Evolutionary conservation across 495 filamentous ascomycete species (phyloP).

Genomic region (Aspergillus wentii): DNA sequence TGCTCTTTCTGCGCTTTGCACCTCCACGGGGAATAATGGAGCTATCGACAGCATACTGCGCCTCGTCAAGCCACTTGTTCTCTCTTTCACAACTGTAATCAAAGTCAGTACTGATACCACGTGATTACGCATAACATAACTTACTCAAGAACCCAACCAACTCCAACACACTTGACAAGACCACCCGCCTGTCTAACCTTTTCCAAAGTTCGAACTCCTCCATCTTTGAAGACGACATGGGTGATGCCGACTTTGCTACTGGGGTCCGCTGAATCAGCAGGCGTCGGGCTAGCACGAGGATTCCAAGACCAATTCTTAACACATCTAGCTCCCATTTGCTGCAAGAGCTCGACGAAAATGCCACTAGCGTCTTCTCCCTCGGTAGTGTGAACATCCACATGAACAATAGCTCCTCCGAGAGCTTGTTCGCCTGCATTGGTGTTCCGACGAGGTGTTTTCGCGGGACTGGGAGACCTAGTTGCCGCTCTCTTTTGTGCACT

Average conservation of each 20-base stretch:
- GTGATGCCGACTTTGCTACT: conserved; percentile 68
- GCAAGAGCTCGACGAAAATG: conserved; percentile 77
- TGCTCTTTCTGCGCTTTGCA: conserved; percentile 76
- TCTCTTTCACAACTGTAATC: conserved; percentile 68
- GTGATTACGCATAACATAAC: conserved; percentile 13
- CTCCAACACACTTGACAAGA: conserved; percentile 76
- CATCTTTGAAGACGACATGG: conserved; percentile 94
- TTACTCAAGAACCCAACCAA: conserved; percentile 85
- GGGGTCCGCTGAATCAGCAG: conserved; percentile 17
- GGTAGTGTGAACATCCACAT: conserved; percentile 87
- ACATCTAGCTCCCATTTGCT: conserved; percentile 80
- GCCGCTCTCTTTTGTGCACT: background rate
- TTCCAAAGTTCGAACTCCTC: conserved; percentile 77
- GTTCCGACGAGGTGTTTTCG: conserved; percentile 26
- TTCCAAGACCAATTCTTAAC: conserved; percentile 87
- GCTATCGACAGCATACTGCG: conserved; percentile 66
- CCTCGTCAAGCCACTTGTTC: conserved; percentile 68
- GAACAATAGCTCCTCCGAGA: conserved; percentile 74
- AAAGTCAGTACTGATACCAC: conserved; percentile 19
- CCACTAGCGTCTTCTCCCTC: conserved; percentile 83
- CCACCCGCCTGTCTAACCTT: conserved; percentile 74
- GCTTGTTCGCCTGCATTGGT: conserved; percentile 17
- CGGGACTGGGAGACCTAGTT: conserved; percentile 19
- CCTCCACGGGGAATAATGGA: conserved; percentile 70
- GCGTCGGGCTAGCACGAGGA: conserved; percentile 41